Evolutionary conservation across 257 asterid genomes (phyloP).

Genomic region (Solanum stenotomum): DNA sequence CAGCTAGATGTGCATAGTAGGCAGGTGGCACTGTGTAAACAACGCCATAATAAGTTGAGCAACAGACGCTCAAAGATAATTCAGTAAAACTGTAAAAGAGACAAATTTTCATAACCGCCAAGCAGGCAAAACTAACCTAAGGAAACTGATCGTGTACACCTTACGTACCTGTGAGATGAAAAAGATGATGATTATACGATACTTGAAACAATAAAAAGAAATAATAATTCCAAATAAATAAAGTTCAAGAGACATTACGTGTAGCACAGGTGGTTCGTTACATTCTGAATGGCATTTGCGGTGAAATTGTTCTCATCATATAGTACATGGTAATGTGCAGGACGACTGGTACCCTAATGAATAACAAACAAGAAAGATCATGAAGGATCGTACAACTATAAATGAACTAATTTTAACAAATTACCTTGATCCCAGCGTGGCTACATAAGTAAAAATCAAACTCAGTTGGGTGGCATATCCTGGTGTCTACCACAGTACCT

Average conservation of each 20-base stretch:
- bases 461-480: conserved; percentile 69
- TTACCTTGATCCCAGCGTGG: conserved; percentile 83
- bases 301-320: conserved; percentile 58
- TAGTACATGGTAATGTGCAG: conserved; percentile 74
- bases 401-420: background rate
- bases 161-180: conserved; percentile 40
- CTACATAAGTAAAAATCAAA: conserved; percentile 79
- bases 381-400: background rate
- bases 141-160: conserved; percentile 73
- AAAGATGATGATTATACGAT: background rate
- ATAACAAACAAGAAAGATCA: background rate
- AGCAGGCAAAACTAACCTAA: conserved; percentile 32
- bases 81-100: background rate
- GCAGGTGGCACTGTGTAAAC: conserved; percentile 68
- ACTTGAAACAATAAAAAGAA: background rate
- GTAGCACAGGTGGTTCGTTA: conserved; percentile 63
- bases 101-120: background rate
- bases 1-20: conserved; percentile 75
- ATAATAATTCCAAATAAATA: background rate
- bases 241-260: conserved; percentile 32
- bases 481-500: conserved; percentile 84
- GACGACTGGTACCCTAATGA: conserved; percentile 75
- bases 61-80: background rate
- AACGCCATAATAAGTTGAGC: conserved; percentile 8
- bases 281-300: conserved; percentile 62